Conservation (phyloP, 805 yeast genomes). For the Komagataella kurtzmanii region DNA sequence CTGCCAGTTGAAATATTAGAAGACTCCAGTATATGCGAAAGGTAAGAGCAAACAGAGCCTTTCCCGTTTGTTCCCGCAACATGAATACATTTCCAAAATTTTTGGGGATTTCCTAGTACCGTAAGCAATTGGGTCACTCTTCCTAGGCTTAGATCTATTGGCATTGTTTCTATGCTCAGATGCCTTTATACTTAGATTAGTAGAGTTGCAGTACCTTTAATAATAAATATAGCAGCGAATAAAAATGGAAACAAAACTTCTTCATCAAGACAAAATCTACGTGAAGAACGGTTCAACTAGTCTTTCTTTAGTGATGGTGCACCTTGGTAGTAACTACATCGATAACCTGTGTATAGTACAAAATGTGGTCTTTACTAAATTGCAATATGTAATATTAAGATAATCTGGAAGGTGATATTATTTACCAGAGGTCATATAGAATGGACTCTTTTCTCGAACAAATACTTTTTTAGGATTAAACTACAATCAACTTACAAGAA, state of each 20-base stretch:
- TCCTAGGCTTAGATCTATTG: constrained; percentile 45
- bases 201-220: no score
- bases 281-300: no score
- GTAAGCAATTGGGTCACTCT: constrained; percentile 32
- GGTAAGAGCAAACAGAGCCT: constrained; percentile 82
- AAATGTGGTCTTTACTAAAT: no score
- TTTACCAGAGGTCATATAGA: background rate
- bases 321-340: no score
- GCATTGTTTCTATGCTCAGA: constrained; percentile 15
- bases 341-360: no score
- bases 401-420: background rate
- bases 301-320: no score
- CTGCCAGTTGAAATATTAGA: constrained; percentile 48
- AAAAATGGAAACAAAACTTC: no score
- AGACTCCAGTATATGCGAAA: constrained; percentile 47
- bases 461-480: background rate
- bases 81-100: constrained; percentile 56
- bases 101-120: constrained; percentile 59
- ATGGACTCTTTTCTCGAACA: background rate
- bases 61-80: constrained; percentile 96
- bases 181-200: no score
- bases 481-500: background rate
- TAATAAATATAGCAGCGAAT: no score
- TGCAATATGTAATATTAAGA: background rate
- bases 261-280: no score